phyloP scores from a whole-genome alignment of 306 rosid species.

The Sicyos edulis region DNA sequence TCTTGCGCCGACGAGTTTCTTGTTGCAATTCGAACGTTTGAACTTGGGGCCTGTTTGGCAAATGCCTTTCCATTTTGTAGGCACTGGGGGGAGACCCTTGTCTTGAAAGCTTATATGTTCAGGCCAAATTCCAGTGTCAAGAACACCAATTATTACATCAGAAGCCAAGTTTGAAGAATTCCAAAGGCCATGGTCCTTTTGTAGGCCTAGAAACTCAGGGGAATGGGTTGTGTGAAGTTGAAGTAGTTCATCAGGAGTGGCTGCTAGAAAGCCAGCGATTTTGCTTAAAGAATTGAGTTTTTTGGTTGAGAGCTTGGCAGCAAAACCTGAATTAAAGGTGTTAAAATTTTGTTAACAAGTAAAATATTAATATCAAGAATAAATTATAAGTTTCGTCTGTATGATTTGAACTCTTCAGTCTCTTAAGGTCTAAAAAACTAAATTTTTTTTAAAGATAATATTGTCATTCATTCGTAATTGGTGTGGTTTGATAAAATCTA shows the following conservation, averaged over 20 bases:
- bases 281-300: constrained; percentile 42
- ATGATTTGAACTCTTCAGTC: too few relatives aligned
- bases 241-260: constrained; percentile 47
- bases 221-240: constrained; percentile 57
- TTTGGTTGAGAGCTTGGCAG: constrained; percentile 41
- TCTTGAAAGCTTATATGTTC: constrained; percentile 61
- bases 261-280: constrained; percentile 46
- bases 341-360: too few relatives aligned
- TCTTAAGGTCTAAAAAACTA: too few relatives aligned
- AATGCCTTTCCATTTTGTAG: constrained; percentile 57
- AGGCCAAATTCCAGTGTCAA: constrained; percentile 78
- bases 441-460: too few relatives aligned
- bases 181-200: constrained; percentile 45
- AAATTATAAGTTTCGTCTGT: too few relatives aligned
- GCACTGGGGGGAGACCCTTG: constrained; percentile 37
- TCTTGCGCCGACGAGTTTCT: constrained; percentile 63
- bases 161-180: constrained; percentile 40
- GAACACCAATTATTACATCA: constrained; percentile 52
- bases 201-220: constrained; percentile 56
- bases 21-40: constrained; percentile 49
- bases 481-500: too few relatives aligned
- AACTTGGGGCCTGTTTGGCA: constrained; percentile 58
- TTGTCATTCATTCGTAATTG: too few relatives aligned
- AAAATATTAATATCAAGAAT: too few relatives aligned
- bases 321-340: constrained; percentile 34